Evolutionary conservation across 2,329 filamentous ascomycete species (phyloP), one percentile per base, ranked within the genome.

Genomic region (Alternaria consortialis): DNA sequence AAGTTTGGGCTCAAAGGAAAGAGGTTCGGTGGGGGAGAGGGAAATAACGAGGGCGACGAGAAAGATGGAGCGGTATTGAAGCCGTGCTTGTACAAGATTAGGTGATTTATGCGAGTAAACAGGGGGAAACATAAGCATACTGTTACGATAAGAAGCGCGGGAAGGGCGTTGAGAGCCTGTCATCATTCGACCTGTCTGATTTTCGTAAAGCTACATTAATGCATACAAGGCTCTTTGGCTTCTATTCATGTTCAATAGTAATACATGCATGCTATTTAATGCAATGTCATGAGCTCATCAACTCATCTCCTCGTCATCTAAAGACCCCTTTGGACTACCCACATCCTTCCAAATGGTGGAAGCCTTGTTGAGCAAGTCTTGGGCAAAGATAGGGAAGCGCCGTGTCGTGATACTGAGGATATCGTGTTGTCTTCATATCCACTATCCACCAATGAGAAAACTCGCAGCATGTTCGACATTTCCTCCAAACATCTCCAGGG

Each of bases 71-170:
- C 90, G 68, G 92, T 94, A 57, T 80, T 99, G 70, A 98, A 98
- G 84, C 95, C 95, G 17, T 98, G 95, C 82, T 88, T 98, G 63
- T 98, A 98, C 81, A 98, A 98, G 83, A 87, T 94, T 68, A 87
- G 94, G 48, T 62, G 25, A 9, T 20, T 31, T 37, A 11, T 25
- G 40, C 31, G 11, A 20, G 9, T 54, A 8, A 55, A 17, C 13
- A 12, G n/a, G 9, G 23, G n/a, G 23, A 34, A 8, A 1, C 23
- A 43, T 5, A 29, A 36, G 17, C 7, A 11, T 23, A 44, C 17
- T 27, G 15, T 46, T 3, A 55, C 1, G 7, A 36, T 15, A 36
- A 11, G 31, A 25, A 12, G 20, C 32, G 13, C 4, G 13, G 25
- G 6, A 25, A 11, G 13, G 46, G 46, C 32, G 5, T 27, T 36